A percentile compares a stretch with the other conserved stretches of the same genome.
Conservation (phyloP, 495 filamentous ascomycete species). For the Penicillium argentinense region DNA sequence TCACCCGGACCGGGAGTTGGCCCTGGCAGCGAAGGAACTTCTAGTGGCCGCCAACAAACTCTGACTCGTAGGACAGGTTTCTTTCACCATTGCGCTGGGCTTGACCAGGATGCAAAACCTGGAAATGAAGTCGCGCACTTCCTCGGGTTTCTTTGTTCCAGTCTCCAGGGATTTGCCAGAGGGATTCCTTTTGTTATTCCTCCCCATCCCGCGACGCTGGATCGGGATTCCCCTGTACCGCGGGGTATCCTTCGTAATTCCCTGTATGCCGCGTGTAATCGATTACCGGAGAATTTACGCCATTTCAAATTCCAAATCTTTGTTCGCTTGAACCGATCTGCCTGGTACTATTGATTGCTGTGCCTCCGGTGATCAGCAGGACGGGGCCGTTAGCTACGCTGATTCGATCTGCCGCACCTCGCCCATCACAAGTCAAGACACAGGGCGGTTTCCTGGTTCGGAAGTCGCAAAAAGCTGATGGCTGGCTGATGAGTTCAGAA, state of each 20-base stretch:
- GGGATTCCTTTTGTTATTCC: too few species aligned
- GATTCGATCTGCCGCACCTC: constrained; percentile 5
- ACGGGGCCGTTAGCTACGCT: neutral
- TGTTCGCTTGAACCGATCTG: neutral
- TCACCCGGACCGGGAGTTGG: constrained; percentile 12
- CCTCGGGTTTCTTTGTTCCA: constrained; percentile 2
- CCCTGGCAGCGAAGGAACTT: constrained; percentile 10
- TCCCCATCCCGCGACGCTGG: too few species aligned
- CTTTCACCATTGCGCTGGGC: neutral
- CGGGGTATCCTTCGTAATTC: neutral
- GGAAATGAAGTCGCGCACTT: too few species aligned
- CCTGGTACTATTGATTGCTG: constrained; percentile 6
- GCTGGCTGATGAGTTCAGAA: constrained; percentile 1
- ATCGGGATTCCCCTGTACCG: neutral
- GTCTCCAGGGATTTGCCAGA: neutral
- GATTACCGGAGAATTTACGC: constrained; percentile 8
- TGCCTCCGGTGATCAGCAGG: constrained; percentile 3
- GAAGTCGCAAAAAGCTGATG: neutral
- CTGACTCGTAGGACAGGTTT: neutral
- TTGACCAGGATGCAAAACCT: too few species aligned
- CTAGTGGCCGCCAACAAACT: constrained; percentile 11
- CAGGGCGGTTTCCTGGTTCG: neutral
- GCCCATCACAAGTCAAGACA: constrained; percentile 1
- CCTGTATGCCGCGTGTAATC: neutral
- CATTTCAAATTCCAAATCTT: constrained; percentile 9